Evolutionary conservation across 2,329 filamentous ascomycete species (phyloP), one percentile per base, ranked within the genome.

Genomic region (Ceratocystis huliohia): DNA sequence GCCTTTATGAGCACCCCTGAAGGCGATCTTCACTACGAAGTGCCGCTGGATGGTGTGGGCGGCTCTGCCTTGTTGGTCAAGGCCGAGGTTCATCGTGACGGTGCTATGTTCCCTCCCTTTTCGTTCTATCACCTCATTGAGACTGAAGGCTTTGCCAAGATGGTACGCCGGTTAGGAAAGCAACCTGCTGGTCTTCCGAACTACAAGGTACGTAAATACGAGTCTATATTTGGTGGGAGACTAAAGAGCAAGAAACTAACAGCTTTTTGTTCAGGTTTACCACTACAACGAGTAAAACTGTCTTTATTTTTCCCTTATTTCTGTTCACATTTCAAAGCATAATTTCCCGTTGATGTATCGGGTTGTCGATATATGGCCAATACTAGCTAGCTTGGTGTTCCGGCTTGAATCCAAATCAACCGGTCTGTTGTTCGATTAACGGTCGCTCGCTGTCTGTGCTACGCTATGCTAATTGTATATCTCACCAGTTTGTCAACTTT

Each of bases 81-180:
- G 79, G 94, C 92, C 1, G 92, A 97, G 68, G 94, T 99, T 28
- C 94, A 99, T 75, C 85, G 94, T 30, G 94, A 99, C 73, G 94
- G 94, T 22, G 93, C 94, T 74, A 99, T 97, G 93, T 99, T 99
- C 78, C 94, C 94, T 20, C 84, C 94, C 0, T 99, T 99, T 74
- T 78, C 93, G 2, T 99, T 99, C 74, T 97, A 96, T 74, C 88
- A 99, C 76, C 81, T 99, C 68, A 95, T 99, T 69, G 94, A 99
- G 80, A 97, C 94, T 0, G 94, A 99, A 74, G 94, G 94, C 0
- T 99, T 99, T 73, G 92, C 94, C 20, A 96, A 93, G 78, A 99
- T 99, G 94, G 92, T 92, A 13, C 88, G 84, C 74, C 81, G 94
- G 70, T 76, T 99, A 73, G 91, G 91, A 62, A 96, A 91, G 86